phyloP scores from a whole-genome alignment of 164 flowering plant species.

The Umbellularia californica region DNA sequence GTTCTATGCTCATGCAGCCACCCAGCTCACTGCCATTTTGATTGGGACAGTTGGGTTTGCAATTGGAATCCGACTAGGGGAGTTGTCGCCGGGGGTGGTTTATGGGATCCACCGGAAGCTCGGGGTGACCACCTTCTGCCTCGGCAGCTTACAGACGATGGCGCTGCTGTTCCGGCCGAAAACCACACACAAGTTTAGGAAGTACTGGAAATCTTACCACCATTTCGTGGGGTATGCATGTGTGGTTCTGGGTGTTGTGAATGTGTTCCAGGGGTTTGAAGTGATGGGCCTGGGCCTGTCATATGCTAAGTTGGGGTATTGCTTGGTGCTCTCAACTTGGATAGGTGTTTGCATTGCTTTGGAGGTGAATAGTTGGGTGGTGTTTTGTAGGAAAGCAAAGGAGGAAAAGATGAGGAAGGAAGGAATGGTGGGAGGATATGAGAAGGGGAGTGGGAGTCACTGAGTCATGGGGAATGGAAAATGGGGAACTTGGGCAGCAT shows the following conservation, averaged over 20 bases:
- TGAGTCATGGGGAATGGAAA: background rate
- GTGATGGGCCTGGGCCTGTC: conserved; percentile 65
- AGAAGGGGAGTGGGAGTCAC: conserved; percentile 29
- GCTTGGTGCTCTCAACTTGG: conserved; percentile 58
- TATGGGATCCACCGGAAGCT: conserved; percentile 79
- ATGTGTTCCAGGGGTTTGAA: conserved; percentile 83
- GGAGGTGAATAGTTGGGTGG: conserved; percentile 92
- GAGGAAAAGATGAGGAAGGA: conserved; percentile 87
- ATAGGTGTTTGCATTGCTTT: conserved; percentile 67
- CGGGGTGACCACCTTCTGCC: conserved; percentile 59
- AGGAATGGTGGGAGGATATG: conserved; percentile 41
- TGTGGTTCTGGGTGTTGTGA: conserved; percentile 81
- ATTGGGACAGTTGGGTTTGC: conserved; percentile 72
- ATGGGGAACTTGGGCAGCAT: background rate
- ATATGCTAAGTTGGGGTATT: conserved; percentile 58
- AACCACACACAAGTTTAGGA: conserved; percentile 72
- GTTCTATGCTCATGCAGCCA: conserved; percentile 78
- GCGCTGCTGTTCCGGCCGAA: conserved; percentile 85
- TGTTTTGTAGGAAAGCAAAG: conserved; percentile 79
- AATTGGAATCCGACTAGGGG: conserved; percentile 71
- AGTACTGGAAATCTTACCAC: conserved; percentile 96
- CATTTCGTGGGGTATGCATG: conserved; percentile 96
- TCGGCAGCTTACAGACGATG: conserved; percentile 71
- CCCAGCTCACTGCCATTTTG: conserved; percentile 52
- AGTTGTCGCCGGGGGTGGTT: conserved; percentile 56